Evolutionary conservation across 495 filamentous ascomycete species (phyloP), one percentile per base, ranked within the genome.

Genomic region (Podospora tetraspora): DNA sequence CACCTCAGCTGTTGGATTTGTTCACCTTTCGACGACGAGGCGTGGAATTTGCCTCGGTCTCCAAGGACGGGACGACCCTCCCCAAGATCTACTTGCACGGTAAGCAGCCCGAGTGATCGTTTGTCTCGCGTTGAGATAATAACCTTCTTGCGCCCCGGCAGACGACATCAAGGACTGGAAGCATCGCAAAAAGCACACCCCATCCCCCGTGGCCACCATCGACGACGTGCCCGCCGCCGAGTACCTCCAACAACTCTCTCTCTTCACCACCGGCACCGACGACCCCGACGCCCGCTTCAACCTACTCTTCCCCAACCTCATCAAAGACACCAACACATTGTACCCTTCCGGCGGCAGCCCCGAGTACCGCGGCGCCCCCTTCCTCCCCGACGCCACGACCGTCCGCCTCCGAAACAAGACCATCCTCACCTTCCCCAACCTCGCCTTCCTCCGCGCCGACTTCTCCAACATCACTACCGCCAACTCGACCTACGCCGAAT

Each of bases 241-340:
- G 11, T 70, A 59, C 25, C 30, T 74, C 4, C 43, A 56, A 9
- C 63, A 43, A 16, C 13, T 56, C 2, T 66, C 72, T 7, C 19
- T 62, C 19, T 24, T 21, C 8, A 56, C 7, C n/a, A 52, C 62
- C 27, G 34, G 57, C 8, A 25, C 30, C 6, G 78, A 81, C n/a
- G 79, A 81, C 37, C 70, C 73, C 2, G 78, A 79, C 59, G 75
- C 79, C 8, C 73, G 72, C 10, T 81, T 72, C 69, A 75, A 75
- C 60, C 13, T 62, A 3, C 56, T 74, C 2, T 69, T 75, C 10
- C 68, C 30, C 3, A 67, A 57, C 8, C 11, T 72, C 1, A 37
- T 62, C 27, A 66, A 59, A 37, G 60, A 65, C 9, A 58, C 59
- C n/a, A 68, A 43, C 23, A 19, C 59, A 0, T 7, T 9, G 12